Percentiles rank a stretch among this genome's conserved stretches.
Evolutionary conservation across 2,329 filamentous ascomycete species (phyloP).

Genomic region (Blastomyces emzantsi): DNA sequence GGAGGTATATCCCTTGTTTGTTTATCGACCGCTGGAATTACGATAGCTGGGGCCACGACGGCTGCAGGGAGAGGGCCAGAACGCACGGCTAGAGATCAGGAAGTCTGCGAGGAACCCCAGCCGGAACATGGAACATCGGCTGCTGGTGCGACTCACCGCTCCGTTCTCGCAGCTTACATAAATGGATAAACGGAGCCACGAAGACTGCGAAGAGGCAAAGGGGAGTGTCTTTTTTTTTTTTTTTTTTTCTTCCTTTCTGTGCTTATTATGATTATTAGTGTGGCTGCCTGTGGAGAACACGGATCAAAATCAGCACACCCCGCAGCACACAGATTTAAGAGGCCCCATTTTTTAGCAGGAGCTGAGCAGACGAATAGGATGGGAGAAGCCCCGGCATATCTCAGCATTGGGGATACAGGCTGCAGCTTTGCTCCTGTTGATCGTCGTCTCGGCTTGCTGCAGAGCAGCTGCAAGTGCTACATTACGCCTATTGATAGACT

Average conservation of each 20-base stretch:
- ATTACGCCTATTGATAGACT: background rate
- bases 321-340: background rate
- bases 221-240: background rate
- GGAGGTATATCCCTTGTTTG: background rate
- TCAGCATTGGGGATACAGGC: background rate
- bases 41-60: background rate
- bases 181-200: background rate
- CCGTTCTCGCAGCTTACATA: slow-evolving; percentile 7
- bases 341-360: slow-evolving; percentile 3
- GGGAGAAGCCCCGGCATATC: background rate
- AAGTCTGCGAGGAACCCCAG: background rate
- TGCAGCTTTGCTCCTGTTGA: slow-evolving; percentile 8
- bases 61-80: slow-evolving; percentile 1
- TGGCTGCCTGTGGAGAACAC: slow-evolving; percentile 3
- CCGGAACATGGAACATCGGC: background rate
- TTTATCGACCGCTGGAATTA: background rate
- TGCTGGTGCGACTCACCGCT: slow-evolving; percentile 4
- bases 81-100: background rate
- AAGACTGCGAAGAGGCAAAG: background rate
- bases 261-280: background rate
- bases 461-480: slow-evolving; percentile 6
- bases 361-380: slow-evolving; percentile 1
- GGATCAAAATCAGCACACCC: background rate
- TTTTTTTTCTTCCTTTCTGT: background rate
- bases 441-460: slow-evolving; percentile 1